phyloP scores from a whole-genome alignment of 768 basidiomycete species.

The Boletus sp. region DNA sequence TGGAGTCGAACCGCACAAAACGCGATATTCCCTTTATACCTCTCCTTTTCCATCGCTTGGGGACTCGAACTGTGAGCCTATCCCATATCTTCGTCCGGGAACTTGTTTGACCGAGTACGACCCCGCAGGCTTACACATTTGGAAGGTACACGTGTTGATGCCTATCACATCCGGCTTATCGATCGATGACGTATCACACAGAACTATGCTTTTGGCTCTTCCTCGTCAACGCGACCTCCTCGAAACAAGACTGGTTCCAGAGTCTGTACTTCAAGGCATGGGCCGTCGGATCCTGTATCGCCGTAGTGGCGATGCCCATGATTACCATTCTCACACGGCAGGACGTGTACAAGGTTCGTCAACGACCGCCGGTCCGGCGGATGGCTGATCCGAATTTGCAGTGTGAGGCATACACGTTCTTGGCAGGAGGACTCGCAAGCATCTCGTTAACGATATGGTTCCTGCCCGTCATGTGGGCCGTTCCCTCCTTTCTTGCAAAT shows the following conservation, averaged over 20 bases:
- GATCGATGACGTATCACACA: constrained; percentile 24
- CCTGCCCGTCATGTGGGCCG: constrained; percentile 66
- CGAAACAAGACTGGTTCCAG: constrained; percentile 73
- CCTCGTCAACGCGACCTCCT: constrained; percentile 62
- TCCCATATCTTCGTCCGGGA: background rate
- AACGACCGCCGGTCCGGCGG: too few species aligned
- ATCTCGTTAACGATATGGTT: constrained; percentile 73
- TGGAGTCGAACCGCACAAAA: constrained; percentile 49
- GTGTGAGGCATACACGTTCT: constrained; percentile 69
- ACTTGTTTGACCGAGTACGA: background rate
- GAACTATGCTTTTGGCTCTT: constrained; percentile 90
- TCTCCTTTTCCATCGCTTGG: constrained; percentile 69
- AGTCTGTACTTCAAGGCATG: constrained; percentile 74
- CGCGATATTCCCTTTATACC: constrained; percentile 63
- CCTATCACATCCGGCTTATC: background rate
- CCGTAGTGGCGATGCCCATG: constrained; percentile 66
- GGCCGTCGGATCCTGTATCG: constrained; percentile 60
- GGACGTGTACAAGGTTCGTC: constrained; percentile 50
- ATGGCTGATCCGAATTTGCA: constrained; percentile 29
- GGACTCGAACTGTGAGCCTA: constrained; percentile 70
- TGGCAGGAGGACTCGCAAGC: constrained; percentile 69
- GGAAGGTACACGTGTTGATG: constrained; percentile 50
- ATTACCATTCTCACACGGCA: constrained; percentile 62
- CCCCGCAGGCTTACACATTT: constrained; percentile 66
- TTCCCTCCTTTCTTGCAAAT: constrained; percentile 61